Evolutionary conservation across 306 rosid genomes (phyloP).

Genomic region (Quercus mongolica): DNA sequence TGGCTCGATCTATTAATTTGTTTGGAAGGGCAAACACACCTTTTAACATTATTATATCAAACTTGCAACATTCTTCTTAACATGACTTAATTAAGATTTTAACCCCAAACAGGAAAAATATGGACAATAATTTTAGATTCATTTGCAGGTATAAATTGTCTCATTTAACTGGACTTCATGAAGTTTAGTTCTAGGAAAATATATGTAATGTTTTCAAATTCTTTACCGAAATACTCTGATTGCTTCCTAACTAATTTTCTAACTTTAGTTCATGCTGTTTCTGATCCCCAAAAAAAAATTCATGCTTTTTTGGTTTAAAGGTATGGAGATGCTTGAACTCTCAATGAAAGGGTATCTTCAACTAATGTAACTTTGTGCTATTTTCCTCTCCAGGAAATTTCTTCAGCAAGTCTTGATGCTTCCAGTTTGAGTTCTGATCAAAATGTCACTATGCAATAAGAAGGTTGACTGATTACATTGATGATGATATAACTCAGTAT

Average conservation of each 20-base stretch:
- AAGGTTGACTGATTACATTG: constrained; percentile 38
- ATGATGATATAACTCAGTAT: constrained; percentile 53
- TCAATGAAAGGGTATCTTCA: background rate
- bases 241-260: background rate
- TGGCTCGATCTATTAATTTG: no score
- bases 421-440: constrained; percentile 23
- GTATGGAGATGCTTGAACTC: background rate
- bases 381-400: constrained; percentile 50
- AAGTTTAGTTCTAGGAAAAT: background rate
- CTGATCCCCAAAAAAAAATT: no score
- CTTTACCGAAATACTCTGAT: background rate
- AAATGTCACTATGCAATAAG: constrained; percentile 29
- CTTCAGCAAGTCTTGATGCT: constrained; percentile 20
- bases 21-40: no score
- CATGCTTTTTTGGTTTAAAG: background rate
- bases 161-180: background rate
- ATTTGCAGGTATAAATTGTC: background rate
- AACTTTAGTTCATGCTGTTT: background rate
- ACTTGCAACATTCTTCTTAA: background rate
- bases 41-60: no score
- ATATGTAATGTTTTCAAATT: background rate
- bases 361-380: background rate
- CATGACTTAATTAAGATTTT: background rate
- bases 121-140: background rate
- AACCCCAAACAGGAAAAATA: background rate